phyloP scores from a whole-genome alignment of 1,284 basidiomycete genomes.

The Agroathelia rolfsii region DNA sequence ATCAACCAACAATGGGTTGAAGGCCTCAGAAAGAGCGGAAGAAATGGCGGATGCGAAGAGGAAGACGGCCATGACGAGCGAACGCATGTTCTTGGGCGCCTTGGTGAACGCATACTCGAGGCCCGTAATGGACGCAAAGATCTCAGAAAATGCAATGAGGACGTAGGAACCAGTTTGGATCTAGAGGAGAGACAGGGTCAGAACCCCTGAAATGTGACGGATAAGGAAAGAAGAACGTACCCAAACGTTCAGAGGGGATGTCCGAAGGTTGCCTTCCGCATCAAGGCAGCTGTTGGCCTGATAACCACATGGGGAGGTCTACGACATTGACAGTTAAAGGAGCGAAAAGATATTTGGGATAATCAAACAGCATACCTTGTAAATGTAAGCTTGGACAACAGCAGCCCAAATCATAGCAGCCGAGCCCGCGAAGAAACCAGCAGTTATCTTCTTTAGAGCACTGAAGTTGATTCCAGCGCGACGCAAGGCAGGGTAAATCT shows the following conservation, averaged over 20 bases:
- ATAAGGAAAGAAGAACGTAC: too few species aligned
- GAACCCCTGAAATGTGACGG: too few species aligned
- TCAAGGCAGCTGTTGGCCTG: constrained; percentile 44
- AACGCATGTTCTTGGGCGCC: background rate
- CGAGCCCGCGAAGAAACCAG: constrained; percentile 61
- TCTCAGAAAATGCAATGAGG: background rate
- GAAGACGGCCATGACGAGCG: constrained; percentile 12
- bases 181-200: background rate
- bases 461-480: constrained; percentile 58
- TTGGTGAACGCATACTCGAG: background rate
- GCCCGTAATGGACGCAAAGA: background rate
- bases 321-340: constrained; percentile 1
- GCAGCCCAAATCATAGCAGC: constrained; percentile 52
- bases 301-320: constrained; percentile 58
- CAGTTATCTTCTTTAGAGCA: constrained; percentile 64
- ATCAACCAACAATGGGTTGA: constrained; percentile 42
- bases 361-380: constrained; percentile 32
- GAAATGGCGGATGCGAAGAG: background rate
- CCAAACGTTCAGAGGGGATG: constrained; percentile 67
- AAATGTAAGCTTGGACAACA: constrained; percentile 67
- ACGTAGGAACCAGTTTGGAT: background rate
- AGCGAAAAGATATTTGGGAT: too few species aligned
- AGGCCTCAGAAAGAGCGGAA: constrained; percentile 21
- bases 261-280: constrained; percentile 26
- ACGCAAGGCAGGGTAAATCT: constrained; percentile 70